Evolutionary conservation across 2,329 filamentous ascomycete species (phyloP).

Genomic region (Stachybotrys echinatus): DNA sequence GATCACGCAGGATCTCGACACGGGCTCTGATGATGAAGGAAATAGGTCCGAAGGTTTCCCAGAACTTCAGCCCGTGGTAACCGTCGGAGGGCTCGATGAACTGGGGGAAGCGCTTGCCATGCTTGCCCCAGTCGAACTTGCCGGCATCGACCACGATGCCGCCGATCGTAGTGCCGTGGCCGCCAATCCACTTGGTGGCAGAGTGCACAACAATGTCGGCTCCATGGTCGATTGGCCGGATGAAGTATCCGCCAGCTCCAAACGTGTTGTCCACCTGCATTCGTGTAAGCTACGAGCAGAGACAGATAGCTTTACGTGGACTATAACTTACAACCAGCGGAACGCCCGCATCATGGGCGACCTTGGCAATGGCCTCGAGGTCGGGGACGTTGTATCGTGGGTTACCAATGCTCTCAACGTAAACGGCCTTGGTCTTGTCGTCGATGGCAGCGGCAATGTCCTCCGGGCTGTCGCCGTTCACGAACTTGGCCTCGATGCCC

Average conservation of each 20-base stretch:
- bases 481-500: conserved; percentile 83
- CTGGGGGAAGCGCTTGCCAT: conserved; percentile 82
- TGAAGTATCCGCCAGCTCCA: conserved; percentile 85
- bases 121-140: conserved; percentile 89
- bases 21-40: conserved; percentile 81
- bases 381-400: conserved; percentile 91
- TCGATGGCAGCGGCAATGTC: conserved; percentile 82
- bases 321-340: conserved; percentile 51
- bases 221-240: conserved; percentile 81
- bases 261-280: conserved; percentile 85
- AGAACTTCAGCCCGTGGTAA: conserved; percentile 92
- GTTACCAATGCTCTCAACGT: conserved; percentile 90
- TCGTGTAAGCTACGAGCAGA: background rate
- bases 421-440: conserved; percentile 88
- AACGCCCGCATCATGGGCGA: conserved; percentile 65
- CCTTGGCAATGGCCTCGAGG: conserved; percentile 77
- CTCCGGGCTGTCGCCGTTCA: conserved; percentile 72
- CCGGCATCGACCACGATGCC: conserved; percentile 83
- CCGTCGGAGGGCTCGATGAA: conserved; percentile 84
- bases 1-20: conserved; percentile 84
- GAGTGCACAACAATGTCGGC: conserved; percentile 93
- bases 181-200: conserved; percentile 95
- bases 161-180: conserved; percentile 87
- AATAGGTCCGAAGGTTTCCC: conserved; percentile 80
- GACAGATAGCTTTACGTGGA: background rate